These are phyloP conservation scores for Neurospora sp. DNA, from an alignment of 495 filamentous ascomycete genomes.

Conservation along the genomic window DNA sequence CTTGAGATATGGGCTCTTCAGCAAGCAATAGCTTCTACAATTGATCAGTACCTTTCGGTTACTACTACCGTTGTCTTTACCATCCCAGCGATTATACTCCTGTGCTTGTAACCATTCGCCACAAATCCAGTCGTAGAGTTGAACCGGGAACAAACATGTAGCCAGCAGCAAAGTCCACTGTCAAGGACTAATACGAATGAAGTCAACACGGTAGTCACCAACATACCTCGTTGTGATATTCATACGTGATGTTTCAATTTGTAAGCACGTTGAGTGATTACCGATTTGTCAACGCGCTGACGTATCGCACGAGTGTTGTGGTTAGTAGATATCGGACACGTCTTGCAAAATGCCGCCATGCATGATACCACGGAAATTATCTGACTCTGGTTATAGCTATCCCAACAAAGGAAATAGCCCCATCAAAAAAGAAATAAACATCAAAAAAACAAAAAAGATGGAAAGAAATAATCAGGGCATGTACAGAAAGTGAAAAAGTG, in stretches of 20 bases:
- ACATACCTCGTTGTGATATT: not conserved
- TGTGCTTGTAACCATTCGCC: too few relatives aligned
- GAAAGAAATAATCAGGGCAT: not conserved
- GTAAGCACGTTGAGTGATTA: not conserved
- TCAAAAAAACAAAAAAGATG: not conserved
- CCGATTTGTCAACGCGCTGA: not conserved
- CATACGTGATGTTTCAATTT: not conserved
- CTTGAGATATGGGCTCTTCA: too few relatives aligned
- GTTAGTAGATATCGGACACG: not conserved
- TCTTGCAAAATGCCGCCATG: not conserved
- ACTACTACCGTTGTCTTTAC: too few relatives aligned
- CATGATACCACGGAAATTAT: not conserved
- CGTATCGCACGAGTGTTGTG: not conserved
- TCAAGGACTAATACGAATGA: not conserved
- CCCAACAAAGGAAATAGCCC: not conserved
- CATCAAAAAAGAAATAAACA: not conserved
- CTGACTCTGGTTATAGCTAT: not conserved
- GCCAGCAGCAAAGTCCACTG: not conserved
- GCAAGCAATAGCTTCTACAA: too few relatives aligned
- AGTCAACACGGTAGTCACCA: not conserved
- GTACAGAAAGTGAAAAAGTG: not conserved
- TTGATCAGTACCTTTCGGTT: too few relatives aligned
- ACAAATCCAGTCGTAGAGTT: not conserved
- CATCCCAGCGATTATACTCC: too few relatives aligned
- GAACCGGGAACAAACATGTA: not conserved